Evolutionary conservation across 2,329 filamentous ascomycete species (phyloP).

Genomic region (Colletotrichum chlorophyti): DNA sequence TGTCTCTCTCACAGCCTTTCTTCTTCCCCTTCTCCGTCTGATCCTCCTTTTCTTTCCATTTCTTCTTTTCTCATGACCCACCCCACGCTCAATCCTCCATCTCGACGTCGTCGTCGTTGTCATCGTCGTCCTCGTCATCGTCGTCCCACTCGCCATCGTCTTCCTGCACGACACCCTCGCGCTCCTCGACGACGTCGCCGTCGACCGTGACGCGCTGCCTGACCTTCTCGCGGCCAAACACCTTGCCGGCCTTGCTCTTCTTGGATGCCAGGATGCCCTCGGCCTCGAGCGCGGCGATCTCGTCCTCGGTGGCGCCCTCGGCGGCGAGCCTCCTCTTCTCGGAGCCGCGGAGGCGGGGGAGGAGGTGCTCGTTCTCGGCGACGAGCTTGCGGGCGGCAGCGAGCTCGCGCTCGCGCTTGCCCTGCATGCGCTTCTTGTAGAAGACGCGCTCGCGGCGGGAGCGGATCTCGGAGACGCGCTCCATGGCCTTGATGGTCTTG

Average conservation of each 20-base stretch:
- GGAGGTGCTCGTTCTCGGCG: slow-evolving; percentile 88
- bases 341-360: slow-evolving; percentile 74
- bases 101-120: slow-evolving; percentile 35
- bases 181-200: slow-evolving; percentile 41
- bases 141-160: slow-evolving; percentile 29
- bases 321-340: slow-evolving; percentile 66
- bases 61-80: background rate
- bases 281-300: slow-evolving; percentile 53
- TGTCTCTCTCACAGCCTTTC: background rate
- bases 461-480: slow-evolving; percentile 86
- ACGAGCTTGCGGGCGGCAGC: slow-evolving; percentile 87
- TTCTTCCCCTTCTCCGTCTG: background rate
- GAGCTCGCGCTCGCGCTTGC: slow-evolving; percentile 84
- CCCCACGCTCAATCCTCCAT: slow-evolving; percentile 39
- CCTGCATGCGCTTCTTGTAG: slow-evolving; percentile 92
- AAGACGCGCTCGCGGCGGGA: slow-evolving; percentile 85
- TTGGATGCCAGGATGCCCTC: slow-evolving; percentile 38
- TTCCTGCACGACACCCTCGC: slow-evolving; percentile 29
- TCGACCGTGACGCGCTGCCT: slow-evolving; percentile 45
- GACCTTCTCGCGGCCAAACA: slow-evolving; percentile 51
- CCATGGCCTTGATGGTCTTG: slow-evolving; percentile 91
- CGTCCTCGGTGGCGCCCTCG: slow-evolving; percentile 51
- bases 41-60: background rate
- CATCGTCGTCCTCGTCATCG: slow-evolving; percentile 31
- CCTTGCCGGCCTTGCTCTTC: slow-evolving; percentile 42